Conservation (phyloP, 371 early-diverging fungal genomes). For the Chytridium lagenaria region DNA sequence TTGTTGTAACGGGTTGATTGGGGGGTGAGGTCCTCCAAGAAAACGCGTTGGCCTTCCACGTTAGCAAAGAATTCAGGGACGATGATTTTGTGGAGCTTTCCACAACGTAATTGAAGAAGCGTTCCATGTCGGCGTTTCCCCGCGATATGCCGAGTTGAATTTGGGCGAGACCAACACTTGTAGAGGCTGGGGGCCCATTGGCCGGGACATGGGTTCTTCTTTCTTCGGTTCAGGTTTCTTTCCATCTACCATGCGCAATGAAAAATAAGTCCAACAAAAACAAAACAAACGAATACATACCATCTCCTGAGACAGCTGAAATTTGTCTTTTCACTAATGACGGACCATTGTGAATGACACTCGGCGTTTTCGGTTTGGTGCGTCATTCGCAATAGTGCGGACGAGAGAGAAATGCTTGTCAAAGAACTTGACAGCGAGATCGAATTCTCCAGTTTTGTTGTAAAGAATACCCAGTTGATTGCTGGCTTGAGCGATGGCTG, state of each 20-base stretch:
- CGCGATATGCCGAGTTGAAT: slow-evolving; percentile 50
- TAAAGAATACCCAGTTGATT: slow-evolving; percentile 53
- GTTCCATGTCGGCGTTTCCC: slow-evolving; percentile 50
- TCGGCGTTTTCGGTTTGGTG: not conserved
- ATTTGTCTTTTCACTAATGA: not conserved
- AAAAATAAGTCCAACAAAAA: not conserved
- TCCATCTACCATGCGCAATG: not conserved
- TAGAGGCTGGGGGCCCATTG: not conserved
- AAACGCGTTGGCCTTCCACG: not conserved
- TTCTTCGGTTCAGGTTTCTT: not conserved
- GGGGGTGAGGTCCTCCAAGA: not conserved
- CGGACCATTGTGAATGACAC: not conserved
- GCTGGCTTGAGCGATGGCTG: slow-evolving; percentile 50
- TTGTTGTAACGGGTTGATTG: not conserved
- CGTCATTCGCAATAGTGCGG: slow-evolving; percentile 9
- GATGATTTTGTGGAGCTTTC: not conserved
- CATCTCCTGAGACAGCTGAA: not conserved
- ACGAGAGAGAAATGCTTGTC: slow-evolving; percentile 48
- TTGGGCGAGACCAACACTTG: slow-evolving; percentile 41
- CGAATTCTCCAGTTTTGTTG: slow-evolving; percentile 48
- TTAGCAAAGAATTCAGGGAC: not conserved
- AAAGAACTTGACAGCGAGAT: slow-evolving; percentile 47
- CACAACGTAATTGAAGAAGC: slow-evolving; percentile 36
- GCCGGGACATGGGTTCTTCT: not conserved
- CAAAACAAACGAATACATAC: not conserved